phyloP scores from a whole-genome alignment of 768 basidiomycete species.

The Lactifluus echinatus region DNA sequence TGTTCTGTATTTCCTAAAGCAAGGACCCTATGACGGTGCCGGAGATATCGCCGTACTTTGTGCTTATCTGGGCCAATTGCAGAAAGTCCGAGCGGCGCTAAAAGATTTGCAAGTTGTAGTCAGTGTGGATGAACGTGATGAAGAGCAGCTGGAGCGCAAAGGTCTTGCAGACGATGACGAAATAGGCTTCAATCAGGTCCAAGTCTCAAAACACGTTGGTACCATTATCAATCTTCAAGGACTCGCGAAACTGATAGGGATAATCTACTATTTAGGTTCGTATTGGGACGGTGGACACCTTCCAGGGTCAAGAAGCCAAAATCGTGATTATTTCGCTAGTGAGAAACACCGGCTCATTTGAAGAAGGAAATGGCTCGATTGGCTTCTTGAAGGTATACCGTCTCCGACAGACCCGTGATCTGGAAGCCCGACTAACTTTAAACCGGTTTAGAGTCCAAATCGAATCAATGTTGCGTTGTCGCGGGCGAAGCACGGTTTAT shows the following conservation, averaged over 20 bases:
- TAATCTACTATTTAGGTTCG: slow-evolving; percentile 38
- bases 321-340: slow-evolving; percentile 71
- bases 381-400: slow-evolving; percentile 61
- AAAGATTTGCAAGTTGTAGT: slow-evolving; percentile 42
- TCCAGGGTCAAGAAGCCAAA: slow-evolving; percentile 67
- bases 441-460: slow-evolving; percentile 25
- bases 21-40: slow-evolving; percentile 38
- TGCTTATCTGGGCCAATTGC: slow-evolving; percentile 45
- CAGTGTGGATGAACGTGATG: slow-evolving; percentile 61
- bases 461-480: slow-evolving; percentile 54
- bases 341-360: slow-evolving; percentile 51
- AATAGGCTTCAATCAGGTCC: slow-evolving; percentile 37
- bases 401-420: slow-evolving; percentile 25
- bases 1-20: slow-evolving; percentile 45
- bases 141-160: slow-evolving; percentile 46
- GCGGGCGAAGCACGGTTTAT: slow-evolving; percentile 65
- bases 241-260: neutral
- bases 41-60: slow-evolving; percentile 49
- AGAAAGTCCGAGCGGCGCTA: slow-evolving; percentile 36
- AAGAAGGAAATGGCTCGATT: slow-evolving; percentile 35
- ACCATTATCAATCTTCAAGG: neutral
- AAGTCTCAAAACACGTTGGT: slow-evolving; percentile 45
- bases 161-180: slow-evolving; percentile 35
- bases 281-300: slow-evolving; percentile 70
- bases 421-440: no score